A percentile compares a stretch with the other conserved stretches of the same genome.
These are phyloP conservation scores for Cercophora scortea DNA, from an alignment of 495 filamentous ascomycete genomes.

Conservation along the genomic window DNA sequence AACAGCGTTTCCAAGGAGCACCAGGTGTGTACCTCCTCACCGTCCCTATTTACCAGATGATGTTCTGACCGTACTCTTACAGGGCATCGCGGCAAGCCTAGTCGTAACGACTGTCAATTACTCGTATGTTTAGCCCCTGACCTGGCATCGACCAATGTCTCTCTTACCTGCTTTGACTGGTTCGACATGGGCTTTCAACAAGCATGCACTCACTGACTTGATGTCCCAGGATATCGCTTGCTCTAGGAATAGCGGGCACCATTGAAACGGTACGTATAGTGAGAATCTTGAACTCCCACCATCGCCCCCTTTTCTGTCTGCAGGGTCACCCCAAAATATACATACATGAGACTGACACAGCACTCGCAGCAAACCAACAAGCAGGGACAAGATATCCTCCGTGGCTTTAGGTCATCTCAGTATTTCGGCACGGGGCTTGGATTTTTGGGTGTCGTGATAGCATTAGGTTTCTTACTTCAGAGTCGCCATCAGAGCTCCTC, in stretches of 20 bases:
- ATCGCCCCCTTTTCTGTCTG: neutral
- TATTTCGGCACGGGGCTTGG: constrained; percentile 52
- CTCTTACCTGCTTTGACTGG: neutral
- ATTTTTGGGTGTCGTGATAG: constrained; percentile 36
- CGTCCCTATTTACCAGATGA: neutral
- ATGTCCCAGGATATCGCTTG: constrained; percentile 25
- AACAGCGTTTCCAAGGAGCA: constrained; percentile 49
- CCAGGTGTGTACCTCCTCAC: constrained; percentile 23
- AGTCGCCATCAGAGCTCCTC: neutral
- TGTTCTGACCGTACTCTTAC: neutral
- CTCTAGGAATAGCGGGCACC: constrained; percentile 39
- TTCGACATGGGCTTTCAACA: neutral
- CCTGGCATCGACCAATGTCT: too few species aligned
- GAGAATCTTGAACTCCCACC: neutral
- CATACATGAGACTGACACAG: neutral
- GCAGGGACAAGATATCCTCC: constrained; percentile 24
- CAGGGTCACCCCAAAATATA: too few species aligned
- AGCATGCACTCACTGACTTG: neutral
- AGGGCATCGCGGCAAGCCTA: constrained; percentile 41
- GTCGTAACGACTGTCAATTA: constrained; percentile 39
- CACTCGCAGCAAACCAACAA: constrained; percentile 13
- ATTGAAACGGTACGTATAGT: constrained; percentile 18
- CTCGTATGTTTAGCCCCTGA: constrained; percentile 3
- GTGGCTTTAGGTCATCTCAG: constrained; percentile 48
- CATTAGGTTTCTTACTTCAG: constrained; percentile 9